Conservation (phyloP, 768 basidiomycete genomes). For the Rickenella mellea region DNA sequence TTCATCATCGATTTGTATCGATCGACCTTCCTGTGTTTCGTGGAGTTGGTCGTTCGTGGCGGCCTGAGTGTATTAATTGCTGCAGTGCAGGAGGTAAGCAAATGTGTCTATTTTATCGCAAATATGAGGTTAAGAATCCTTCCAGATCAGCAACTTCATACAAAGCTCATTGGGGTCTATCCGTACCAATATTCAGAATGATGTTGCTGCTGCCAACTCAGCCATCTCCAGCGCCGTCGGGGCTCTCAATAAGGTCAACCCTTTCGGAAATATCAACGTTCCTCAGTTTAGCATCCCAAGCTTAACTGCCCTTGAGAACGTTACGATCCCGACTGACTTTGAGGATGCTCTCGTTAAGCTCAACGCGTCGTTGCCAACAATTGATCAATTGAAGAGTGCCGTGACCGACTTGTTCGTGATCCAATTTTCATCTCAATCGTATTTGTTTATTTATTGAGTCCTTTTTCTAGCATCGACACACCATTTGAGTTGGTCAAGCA, state of each 20-base stretch:
- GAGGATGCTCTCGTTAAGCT: conserved; percentile 63
- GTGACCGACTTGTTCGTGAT: conserved; percentile 56
- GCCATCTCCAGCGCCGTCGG: conserved; percentile 55
- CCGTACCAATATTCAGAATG: conserved; percentile 63
- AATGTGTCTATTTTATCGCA: neutral
- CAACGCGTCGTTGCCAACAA: conserved; percentile 72
- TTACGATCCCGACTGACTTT: conserved; percentile 73
- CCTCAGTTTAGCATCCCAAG: conserved; percentile 72
- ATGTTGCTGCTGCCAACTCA: conserved; percentile 58
- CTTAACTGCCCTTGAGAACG: conserved; percentile 62
- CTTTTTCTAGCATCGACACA: conserved; percentile 49
- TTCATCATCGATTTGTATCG: conserved; percentile 91
- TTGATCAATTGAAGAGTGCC: conserved; percentile 61
- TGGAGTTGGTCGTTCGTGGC: conserved; percentile 82
- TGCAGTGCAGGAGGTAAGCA: conserved; percentile 73
- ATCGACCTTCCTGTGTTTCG: conserved; percentile 87
- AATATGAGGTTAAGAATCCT: conserved; percentile 7
- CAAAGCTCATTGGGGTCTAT: conserved; percentile 47
- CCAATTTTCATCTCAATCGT: neutral
- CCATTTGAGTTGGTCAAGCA: conserved; percentile 85
- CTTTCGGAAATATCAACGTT: conserved; percentile 55
- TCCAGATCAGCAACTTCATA: conserved; percentile 65
- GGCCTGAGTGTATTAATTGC: conserved; percentile 70
- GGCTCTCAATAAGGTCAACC: conserved; percentile 68
- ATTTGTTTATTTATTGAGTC: conserved; percentile 2